Evolutionary conservation across 305 asterid species (phyloP).

Genomic region (Rubia tinctorum): DNA sequence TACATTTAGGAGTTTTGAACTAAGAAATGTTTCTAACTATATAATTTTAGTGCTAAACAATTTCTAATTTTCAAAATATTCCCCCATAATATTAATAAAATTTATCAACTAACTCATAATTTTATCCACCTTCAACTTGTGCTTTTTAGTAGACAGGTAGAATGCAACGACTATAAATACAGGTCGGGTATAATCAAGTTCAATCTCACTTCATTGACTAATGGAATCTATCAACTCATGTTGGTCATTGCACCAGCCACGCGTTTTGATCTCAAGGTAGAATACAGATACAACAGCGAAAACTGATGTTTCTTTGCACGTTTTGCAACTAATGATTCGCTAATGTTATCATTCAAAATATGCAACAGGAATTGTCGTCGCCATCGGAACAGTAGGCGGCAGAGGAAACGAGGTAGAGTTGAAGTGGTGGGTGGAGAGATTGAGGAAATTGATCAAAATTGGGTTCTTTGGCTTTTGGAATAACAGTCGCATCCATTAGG

Average conservation of each 20-base stretch:
- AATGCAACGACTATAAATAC: too few species aligned
- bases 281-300: too few species aligned
- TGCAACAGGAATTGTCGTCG: conserved; percentile 45
- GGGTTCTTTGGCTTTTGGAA: conserved; percentile 10
- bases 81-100: too few species aligned
- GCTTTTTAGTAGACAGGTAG: too few species aligned
- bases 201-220: conserved; percentile 28
- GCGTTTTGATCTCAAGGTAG: conserved; percentile 43
- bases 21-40: too few species aligned
- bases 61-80: too few species aligned
- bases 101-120: too few species aligned
- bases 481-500: conserved; percentile 10
- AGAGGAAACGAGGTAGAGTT: background rate
- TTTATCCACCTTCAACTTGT: too few species aligned
- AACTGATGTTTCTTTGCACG: too few species aligned
- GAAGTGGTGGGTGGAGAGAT: background rate
- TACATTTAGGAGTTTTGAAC: too few species aligned
- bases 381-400: conserved; percentile 13
- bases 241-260: conserved; percentile 49
- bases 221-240: conserved; percentile 40
- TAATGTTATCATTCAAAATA: background rate
- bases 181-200: too few species aligned
- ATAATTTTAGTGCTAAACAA: too few species aligned
- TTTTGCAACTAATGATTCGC: background rate
- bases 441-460: conserved; percentile 15